phyloP scores from a whole-genome alignment of 192 early-diverging fungal species.

The Endogone sp. region DNA sequence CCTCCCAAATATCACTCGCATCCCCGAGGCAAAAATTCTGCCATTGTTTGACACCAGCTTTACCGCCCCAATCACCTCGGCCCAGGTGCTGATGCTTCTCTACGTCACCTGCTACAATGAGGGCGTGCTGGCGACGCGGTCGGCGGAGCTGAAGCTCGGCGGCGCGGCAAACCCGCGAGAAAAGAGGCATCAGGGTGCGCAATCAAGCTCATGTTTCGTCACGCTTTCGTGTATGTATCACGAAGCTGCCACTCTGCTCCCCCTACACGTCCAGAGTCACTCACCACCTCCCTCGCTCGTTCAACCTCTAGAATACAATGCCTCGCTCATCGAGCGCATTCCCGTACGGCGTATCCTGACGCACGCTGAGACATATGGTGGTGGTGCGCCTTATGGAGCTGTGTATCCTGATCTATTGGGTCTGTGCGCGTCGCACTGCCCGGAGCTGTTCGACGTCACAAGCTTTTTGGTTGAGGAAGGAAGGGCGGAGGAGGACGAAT shows the following conservation, averaged over 20 bases:
- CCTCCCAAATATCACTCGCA: background rate
- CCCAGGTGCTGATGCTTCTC: background rate
- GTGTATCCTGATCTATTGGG: background rate
- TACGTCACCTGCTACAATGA: background rate
- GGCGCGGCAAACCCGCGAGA: background rate
- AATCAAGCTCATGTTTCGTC: background rate
- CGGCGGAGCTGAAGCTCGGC: background rate
- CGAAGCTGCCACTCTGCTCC: background rate
- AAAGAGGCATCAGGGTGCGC: background rate
- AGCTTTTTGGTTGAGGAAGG: background rate
- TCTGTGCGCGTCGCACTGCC: background rate
- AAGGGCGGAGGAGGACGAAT: background rate
- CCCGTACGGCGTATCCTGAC: background rate
- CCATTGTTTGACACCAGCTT: background rate
- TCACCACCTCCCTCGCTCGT: background rate
- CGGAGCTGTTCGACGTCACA: slow-evolving; percentile 1
- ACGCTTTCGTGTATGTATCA: background rate
- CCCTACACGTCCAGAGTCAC: too few relatives aligned
- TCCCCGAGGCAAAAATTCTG: background rate
- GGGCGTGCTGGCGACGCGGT: background rate
- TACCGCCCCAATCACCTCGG: background rate
- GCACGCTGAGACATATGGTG: background rate
- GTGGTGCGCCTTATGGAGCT: background rate
- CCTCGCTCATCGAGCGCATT: background rate
- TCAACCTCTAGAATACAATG: background rate